These are phyloP conservation scores for Penicillium nordicum DNA, from an alignment of 2,329 filamentous ascomycete species.

Conservation along the genomic window DNA sequence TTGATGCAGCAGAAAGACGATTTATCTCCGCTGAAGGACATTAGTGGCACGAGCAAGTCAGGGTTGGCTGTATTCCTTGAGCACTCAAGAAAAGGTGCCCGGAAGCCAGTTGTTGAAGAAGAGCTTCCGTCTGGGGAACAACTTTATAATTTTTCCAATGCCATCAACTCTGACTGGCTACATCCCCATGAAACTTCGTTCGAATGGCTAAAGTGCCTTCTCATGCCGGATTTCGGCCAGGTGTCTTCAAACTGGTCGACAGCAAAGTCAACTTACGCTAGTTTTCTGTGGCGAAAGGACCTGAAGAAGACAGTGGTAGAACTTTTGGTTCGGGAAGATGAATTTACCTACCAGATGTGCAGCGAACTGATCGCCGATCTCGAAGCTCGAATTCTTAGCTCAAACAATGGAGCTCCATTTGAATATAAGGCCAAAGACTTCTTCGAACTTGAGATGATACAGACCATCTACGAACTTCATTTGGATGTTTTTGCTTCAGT, in stretches of 20 bases:
- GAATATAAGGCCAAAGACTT: slow-evolving; percentile 32
- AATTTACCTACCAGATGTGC: slow-evolving; percentile 48
- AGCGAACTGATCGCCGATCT: slow-evolving; percentile 31
- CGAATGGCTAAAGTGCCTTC: slow-evolving; percentile 52
- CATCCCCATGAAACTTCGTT: slow-evolving; percentile 52
- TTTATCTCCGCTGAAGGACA: slow-evolving; percentile 47
- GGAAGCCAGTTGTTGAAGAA: slow-evolving; percentile 40
- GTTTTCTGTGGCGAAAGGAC: slow-evolving; percentile 53
- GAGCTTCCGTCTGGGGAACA: slow-evolving; percentile 39
- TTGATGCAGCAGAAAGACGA: slow-evolving; percentile 49
- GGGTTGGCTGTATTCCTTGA: slow-evolving; percentile 57
- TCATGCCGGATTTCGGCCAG: slow-evolving; percentile 41
- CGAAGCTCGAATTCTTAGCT: slow-evolving; percentile 28
- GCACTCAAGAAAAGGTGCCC: slow-evolving; percentile 49
- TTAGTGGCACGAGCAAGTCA: slow-evolving; percentile 46
- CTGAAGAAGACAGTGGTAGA: slow-evolving; percentile 56
- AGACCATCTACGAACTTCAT: slow-evolving; percentile 65
- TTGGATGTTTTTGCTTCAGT: slow-evolving; percentile 64
- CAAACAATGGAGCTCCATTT: slow-evolving; percentile 18
- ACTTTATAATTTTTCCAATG: slow-evolving; percentile 41
- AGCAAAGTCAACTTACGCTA: slow-evolving; percentile 49
- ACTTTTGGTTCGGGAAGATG: slow-evolving; percentile 54
- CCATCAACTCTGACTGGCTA: slow-evolving; percentile 48
- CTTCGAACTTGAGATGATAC: slow-evolving; percentile 50
- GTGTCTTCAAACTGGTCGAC: slow-evolving; percentile 14